Base-by-base conservation (phyloP, 2,329 filamentous ascomycete species). In the Sporothrix protearum region DNA sequence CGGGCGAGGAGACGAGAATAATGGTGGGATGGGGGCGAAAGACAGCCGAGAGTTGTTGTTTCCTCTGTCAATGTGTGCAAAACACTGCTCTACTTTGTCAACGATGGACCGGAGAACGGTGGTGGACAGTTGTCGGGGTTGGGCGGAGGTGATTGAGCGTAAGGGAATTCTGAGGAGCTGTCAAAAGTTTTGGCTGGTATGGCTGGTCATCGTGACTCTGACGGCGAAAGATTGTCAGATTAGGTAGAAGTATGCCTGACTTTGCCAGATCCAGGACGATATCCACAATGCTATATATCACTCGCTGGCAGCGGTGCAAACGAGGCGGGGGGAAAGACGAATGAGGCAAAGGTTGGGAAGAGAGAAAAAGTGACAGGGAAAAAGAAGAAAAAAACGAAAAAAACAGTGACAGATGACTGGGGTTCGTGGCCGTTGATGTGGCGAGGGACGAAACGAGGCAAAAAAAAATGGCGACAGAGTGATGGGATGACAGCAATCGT, bases 271-370 rank as follows among this genome's bases (percentile, higher is more conserved):
- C 42, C 64, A 51, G 7, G 64, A 33, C 42, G 28, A 67, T 67
- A 67, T 36, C 42, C 64, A 36, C 42, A 49, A 67, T 63, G 57
- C 57, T 63, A 63, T 57, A 57, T 42, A 19, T 61, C 33, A 25
- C 33, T 63, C 19, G 57, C 42, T 10, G 33, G 9, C 30, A 36
- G 57, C 25, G 25, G 25, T 33, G 7, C 53, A 64, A 16, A 45
- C n/a, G 42, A n/a, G 42, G 45, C 63, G 45, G 63, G 61, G 16
- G 22, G 36, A 28, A 51, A 51, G 49, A 30, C 42, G 28, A 36
- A 67, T 8, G 57, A 28, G n/a, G 25, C 4, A 47, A 47, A 47
- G 3, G 42, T 4, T 19, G 16, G 10, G 6, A 19, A n/a, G 16
- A 28, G 47, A 30, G 19, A n/a, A n/a, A n/a, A n/a, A n/a, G n/a